phyloP scores from a whole-genome alignment of 768 basidiomycete genomes.

The Serendipita sp. region DNA sequence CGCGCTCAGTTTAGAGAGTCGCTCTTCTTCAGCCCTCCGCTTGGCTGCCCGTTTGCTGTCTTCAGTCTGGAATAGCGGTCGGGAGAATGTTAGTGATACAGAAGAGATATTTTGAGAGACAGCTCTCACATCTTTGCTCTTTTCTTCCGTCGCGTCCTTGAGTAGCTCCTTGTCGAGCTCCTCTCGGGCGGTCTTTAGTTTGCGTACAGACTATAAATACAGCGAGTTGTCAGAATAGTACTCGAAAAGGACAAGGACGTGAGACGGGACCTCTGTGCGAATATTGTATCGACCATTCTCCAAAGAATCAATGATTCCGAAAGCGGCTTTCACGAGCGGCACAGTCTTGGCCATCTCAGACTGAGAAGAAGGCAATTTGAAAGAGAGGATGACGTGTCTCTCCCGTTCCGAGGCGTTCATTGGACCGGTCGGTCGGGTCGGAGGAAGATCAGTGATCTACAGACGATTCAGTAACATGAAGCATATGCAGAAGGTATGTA shows the following conservation, averaged over 20 bases:
- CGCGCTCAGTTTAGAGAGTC: conserved; percentile 52
- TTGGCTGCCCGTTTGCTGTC: conserved; percentile 61
- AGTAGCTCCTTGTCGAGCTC: conserved; percentile 52
- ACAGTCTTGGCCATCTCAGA: conserved; percentile 33
- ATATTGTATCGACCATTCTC: conserved; percentile 32
- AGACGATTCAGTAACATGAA: conserved; percentile 7
- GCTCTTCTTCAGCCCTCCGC: conserved; percentile 56
- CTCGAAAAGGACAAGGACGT: background rate
- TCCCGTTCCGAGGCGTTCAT: conserved; percentile 34
- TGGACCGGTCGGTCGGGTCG: conserved; percentile 42
- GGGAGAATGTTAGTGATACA: background rate
- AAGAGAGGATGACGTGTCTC: conserved; percentile 60
- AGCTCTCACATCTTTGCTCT: conserved; percentile 46
- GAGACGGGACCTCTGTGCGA: conserved; percentile 42
- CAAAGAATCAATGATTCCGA: conserved; percentile 60
- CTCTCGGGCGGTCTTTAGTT: conserved; percentile 59
- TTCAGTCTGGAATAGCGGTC: conserved; percentile 26
- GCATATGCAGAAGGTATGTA: background rate
- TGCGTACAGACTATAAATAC: conserved; percentile 36
- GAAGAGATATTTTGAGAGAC: background rate
- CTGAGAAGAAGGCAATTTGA: conserved; percentile 34
- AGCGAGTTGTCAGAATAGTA: background rate
- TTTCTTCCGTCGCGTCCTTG: conserved; percentile 46
- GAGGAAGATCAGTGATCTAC: conserved; percentile 74
- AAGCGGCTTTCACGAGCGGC: conserved; percentile 48